A percentile compares a stretch with the other conserved stretches of the same genome.
phyloP scores from a whole-genome alignment of 192 early-diverging fungal species.

The Coemansia guatemalensis region DNA sequence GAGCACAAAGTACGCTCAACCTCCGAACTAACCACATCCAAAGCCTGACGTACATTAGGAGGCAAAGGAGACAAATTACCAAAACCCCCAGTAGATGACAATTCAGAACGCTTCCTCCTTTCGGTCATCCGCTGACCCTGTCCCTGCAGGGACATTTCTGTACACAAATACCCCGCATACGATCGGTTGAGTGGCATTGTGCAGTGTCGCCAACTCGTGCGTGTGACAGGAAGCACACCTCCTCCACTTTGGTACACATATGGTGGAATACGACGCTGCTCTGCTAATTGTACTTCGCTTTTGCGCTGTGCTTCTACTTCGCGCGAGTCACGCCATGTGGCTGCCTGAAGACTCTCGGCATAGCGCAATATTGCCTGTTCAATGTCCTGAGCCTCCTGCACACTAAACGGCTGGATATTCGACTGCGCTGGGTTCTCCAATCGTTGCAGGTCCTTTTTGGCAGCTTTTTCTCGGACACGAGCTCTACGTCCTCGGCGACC shows the following conservation, averaged over 20 bases:
- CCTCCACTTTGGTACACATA: slow-evolving; percentile 16
- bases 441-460: background rate
- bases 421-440: background rate
- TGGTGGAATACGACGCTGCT: slow-evolving; percentile 31
- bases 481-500: background rate
- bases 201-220: slow-evolving; percentile 19
- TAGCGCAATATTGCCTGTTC: slow-evolving; percentile 37
- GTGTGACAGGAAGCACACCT: slow-evolving; percentile 1
- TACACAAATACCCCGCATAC: slow-evolving; percentile 15
- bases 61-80: slow-evolving; percentile 1
- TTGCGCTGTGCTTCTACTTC: slow-evolving; percentile 10
- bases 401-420: slow-evolving; percentile 4
- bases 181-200: slow-evolving; percentile 22
- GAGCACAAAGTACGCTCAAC: background rate
- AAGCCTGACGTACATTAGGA: slow-evolving; percentile 16
- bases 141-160: background rate
- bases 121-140: background rate
- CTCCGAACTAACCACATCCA: slow-evolving; percentile 28
- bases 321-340: slow-evolving; percentile 21
- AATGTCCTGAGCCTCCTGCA: slow-evolving; percentile 10
- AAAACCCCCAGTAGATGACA: background rate
- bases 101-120: background rate
- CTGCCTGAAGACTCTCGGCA: slow-evolving; percentile 38
- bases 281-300: slow-evolving; percentile 13
- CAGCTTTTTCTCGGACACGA: background rate